Percentiles rank a stretch among this genome's conserved stretches.
These are phyloP conservation scores for Phytophthora fragariaefolia DNA, from an alignment of 352 stramenopile genomes.

Conservation along the genomic window DNA sequence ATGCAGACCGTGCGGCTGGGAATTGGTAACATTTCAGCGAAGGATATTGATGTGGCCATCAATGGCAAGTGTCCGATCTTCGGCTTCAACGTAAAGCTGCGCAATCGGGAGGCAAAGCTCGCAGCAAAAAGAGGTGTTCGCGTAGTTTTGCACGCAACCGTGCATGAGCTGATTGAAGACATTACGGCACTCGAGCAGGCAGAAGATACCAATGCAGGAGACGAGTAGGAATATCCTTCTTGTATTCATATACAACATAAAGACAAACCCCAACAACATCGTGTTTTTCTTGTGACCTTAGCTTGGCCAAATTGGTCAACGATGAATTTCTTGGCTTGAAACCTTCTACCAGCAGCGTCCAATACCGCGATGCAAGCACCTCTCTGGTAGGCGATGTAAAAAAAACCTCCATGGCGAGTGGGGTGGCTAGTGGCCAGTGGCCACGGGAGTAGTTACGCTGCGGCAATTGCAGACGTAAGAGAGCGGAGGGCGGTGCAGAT, in stretches of 20 bases:
- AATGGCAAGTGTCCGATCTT: slow-evolving; percentile 86
- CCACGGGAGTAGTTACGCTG: too few species aligned
- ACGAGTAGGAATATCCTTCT: slow-evolving; percentile 15
- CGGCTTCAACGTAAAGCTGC: slow-evolving; percentile 83
- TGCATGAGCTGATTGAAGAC: slow-evolving; percentile 83
- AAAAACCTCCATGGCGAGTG: too few species aligned
- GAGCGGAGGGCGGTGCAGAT: too few species aligned
- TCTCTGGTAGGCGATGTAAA: too few species aligned
- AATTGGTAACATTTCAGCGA: slow-evolving; percentile 78
- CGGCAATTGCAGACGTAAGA: too few species aligned
- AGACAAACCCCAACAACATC: too few species aligned
- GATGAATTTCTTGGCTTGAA: too few species aligned
- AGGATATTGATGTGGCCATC: slow-evolving; percentile 85
- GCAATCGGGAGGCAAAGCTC: slow-evolving; percentile 62
- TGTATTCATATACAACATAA: too few species aligned
- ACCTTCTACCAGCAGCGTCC: too few species aligned
- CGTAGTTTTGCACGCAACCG: slow-evolving; percentile 70
- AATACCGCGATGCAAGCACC: too few species aligned
- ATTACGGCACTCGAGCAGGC: slow-evolving; percentile 57
- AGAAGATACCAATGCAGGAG: slow-evolving; percentile 8
- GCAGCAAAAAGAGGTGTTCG: slow-evolving; percentile 64
- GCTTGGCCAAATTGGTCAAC: too few species aligned
- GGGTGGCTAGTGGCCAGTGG: too few species aligned
- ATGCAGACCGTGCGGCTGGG: slow-evolving; percentile 75
- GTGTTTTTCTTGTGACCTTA: background rate